Evolutionary conservation across 768 basidiomycete species (phyloP).

Genomic region (Psilocybe tampanensis): DNA sequence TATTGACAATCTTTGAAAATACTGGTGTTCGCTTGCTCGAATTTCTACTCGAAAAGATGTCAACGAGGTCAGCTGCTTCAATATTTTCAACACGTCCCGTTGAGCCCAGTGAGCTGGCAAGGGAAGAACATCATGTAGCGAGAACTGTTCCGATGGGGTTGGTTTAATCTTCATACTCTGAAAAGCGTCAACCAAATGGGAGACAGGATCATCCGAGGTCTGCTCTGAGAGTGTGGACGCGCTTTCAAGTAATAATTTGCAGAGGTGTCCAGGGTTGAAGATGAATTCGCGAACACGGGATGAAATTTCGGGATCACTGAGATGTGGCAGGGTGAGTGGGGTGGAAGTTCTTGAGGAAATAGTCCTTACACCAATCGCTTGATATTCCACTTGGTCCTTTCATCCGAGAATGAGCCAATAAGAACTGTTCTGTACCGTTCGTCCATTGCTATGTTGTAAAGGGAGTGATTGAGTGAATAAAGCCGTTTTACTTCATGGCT

Average conservation of each 20-base stretch:
- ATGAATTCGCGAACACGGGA: constrained; percentile 11
- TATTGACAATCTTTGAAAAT: constrained; percentile 2
- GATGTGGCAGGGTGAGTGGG: background rate
- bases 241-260: constrained; percentile 5
- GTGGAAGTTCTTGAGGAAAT: background rate
- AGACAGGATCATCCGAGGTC: background rate
- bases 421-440: constrained; percentile 18
- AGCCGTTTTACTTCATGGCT: constrained; percentile 7
- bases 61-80: constrained; percentile 10
- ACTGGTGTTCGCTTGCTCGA: constrained; percentile 2
- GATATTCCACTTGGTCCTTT: constrained; percentile 5
- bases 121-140: background rate
- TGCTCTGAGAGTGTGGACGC: background rate
- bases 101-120: background rate
- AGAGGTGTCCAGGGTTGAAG: constrained; percentile 14
- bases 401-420: constrained; percentile 6
- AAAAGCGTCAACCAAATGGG: constrained; percentile 3
- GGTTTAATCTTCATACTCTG: background rate
- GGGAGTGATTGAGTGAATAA: constrained; percentile 12
- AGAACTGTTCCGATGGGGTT: background rate
- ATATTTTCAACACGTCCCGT: constrained; percentile 12
- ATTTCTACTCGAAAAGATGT: constrained; percentile 10
- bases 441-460: constrained; percentile 23
- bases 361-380: constrained; percentile 8
- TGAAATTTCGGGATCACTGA: constrained; percentile 13